Evolutionary conservation across 2,329 filamentous ascomycete species (phyloP), one percentile per base, ranked within the genome.

Genomic region (Diaporthe ilicicola): DNA sequence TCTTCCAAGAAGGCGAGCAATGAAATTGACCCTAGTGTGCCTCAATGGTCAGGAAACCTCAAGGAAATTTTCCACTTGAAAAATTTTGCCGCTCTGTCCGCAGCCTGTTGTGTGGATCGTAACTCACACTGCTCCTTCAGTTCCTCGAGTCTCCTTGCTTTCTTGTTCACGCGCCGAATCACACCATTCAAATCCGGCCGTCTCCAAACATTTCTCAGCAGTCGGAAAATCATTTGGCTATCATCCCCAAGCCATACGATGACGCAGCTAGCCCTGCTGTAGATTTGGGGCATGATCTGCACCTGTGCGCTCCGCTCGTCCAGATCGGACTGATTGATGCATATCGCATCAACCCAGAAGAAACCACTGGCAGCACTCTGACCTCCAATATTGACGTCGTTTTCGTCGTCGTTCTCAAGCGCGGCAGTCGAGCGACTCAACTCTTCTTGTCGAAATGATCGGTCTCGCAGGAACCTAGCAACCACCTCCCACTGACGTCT

Each of bases 221-320:
- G 24, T 19, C 64, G 50, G 13, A 54, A 62, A 6, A 62, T 46
- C 54, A 64, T 70, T 12, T 54, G 44, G 27, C 56, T 64, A 37
- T 70, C 67, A 9, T 70, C 55, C 15, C 69, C 69, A 13, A 70
- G 44, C 69, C 69, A 70, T 13, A 70, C 62, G 12, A 70, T 50
- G 3, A 67, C 62, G 32, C 46, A 67, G 3, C 51, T 46, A 0
- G 69, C 69, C 15, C 39, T 50, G 34, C 34, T 70, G 32, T 70
- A 70, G 13, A 70, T 59, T 22, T 56, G 59, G n/a, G 69, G 51
- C 61, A 70, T 67, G 17, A 70, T 67, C 37, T 44, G 48, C 29
- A 70, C 69, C 29, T 70, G 69, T 22, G 61, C 61, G 39, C 53
- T 70, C 8, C 61, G 69, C 10, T 70, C 69, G 9, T 56, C 50